A percentile compares a stretch with the other conserved stretches of the same genome.
phyloP scores from a whole-genome alignment of 371 early-diverging fungal species.

The Mucor lusitanicus region DNA sequence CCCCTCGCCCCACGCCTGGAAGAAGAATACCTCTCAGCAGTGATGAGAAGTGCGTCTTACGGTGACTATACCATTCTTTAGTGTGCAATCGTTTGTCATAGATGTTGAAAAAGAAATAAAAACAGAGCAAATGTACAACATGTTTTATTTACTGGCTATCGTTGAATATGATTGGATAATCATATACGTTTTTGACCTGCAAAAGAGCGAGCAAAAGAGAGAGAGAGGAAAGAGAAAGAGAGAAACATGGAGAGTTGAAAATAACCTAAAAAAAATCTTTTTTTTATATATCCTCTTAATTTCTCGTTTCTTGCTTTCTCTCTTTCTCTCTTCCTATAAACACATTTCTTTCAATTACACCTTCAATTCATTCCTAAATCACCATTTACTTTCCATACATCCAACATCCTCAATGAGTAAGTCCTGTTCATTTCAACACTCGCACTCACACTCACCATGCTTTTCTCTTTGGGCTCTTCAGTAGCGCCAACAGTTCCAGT shows the following conservation, averaged over 20 bases:
- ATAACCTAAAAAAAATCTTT: not conserved
- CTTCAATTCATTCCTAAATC: not conserved
- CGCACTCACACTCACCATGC: not conserved
- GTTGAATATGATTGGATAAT: not conserved
- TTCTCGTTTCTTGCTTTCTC: not conserved
- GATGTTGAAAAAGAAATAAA: not conserved
- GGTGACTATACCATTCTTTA: not conserved
- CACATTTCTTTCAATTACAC: not conserved
- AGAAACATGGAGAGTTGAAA: not conserved
- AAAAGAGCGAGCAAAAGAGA: not conserved
- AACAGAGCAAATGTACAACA: not conserved
- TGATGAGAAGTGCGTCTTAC: not conserved
- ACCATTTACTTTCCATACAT: not conserved
- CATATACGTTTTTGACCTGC: not conserved
- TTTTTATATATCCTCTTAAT: not conserved
- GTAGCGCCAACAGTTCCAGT: slow-evolving; percentile 4
- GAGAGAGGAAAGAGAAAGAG: not conserved
- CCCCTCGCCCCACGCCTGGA: not conserved
- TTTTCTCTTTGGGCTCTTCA: not conserved
- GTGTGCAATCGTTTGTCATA: not conserved
- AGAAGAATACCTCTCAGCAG: not conserved
- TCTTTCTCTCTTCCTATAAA: not conserved
- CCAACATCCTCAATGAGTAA: not conserved
- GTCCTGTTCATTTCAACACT: not conserved
- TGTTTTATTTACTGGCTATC: not conserved